Evolutionary conservation across 495 filamentous ascomycete species (phyloP), one percentile per base, ranked within the genome.

Genomic region (Lasiosphaeria miniovina): DNA sequence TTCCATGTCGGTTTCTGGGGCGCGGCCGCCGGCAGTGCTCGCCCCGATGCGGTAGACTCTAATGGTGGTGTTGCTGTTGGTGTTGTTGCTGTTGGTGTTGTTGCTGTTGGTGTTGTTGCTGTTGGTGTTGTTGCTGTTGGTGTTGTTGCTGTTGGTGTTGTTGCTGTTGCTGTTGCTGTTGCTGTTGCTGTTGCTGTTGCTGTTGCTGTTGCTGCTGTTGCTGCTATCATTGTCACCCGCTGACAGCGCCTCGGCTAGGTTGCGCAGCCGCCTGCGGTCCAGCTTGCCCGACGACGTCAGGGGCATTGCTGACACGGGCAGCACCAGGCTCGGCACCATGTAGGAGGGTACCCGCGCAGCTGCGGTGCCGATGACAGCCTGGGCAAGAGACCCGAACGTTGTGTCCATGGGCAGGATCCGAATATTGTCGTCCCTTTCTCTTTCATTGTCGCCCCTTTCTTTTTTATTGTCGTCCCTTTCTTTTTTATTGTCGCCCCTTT

Each of bases 271-370:
- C 2, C 57, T 60, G 24, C 68, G 65, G 59, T 86, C 78, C 14
- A 82, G 63, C 63, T 87, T 86, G 4, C 79, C 78, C 4, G 80
- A 84, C 3, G 72, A 71, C 0, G 79, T 74, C 8, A 82, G 60
- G 0, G 84, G 84, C 55, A 86, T 69, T 7, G 68, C 59, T 38
- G 78, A 68, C 4, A 84, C 71, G 34, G 76, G 77, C 2, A 86
- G 46, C 68, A 80, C 85, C 14, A 82, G 54, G 1, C 72, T 60
- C 2, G 83, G 84, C 3, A 86, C 72, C 83, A 87, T 87, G 60
- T 85, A 84, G 1, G 57, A 46, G 0, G 65, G 53, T 3, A 66
- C 9, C 12, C 40, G 52, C 0, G 67, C 15, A 12, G 49, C 55
- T 36, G 65, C 17, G n/a, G 52, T 40, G 4, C 40, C 35, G 3